These are phyloP conservation scores for Phialophora verrucosa DNA, from an alignment of 2,329 filamentous ascomycete genomes.

Conservation along the genomic window DNA sequence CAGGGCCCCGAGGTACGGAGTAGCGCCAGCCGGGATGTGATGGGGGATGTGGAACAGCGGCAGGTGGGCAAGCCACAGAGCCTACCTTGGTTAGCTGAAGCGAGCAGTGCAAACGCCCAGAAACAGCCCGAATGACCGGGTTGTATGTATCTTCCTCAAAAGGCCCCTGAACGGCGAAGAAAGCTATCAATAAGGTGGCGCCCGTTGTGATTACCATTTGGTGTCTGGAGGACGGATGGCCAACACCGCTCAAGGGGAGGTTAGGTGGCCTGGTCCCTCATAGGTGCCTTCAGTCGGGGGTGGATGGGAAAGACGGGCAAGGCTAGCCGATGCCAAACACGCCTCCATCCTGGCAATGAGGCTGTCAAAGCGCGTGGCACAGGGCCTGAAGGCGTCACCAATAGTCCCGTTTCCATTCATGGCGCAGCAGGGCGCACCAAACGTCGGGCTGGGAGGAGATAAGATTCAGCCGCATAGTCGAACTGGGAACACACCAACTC, in stretches of 20 bases:
- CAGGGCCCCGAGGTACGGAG: neutral
- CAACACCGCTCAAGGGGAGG: neutral
- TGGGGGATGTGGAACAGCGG: neutral
- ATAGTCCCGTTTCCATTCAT: neutral
- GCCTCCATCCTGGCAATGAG: neutral
- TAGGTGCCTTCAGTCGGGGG: neutral
- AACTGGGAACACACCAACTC: too few species aligned
- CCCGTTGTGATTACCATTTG: too few species aligned
- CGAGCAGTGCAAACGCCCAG: neutral
- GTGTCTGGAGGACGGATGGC: neutral
- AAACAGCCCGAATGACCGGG: neutral
- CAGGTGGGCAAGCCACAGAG: neutral
- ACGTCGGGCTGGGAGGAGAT: too few species aligned
- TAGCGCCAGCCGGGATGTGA: neutral
- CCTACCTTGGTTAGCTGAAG: neutral
- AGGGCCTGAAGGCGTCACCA: neutral
- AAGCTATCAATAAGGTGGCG: neutral
- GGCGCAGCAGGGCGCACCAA: neutral
- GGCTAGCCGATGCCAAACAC: neutral
- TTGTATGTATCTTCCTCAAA: neutral
- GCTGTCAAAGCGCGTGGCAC: neutral
- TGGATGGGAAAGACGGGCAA: neutral
- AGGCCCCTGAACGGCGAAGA: neutral
- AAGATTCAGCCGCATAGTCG: neutral
- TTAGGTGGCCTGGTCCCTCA: neutral